phyloP scores from a whole-genome alignment of 1,284 basidiomycete species.

The Microbotryomycetes sp. region DNA sequence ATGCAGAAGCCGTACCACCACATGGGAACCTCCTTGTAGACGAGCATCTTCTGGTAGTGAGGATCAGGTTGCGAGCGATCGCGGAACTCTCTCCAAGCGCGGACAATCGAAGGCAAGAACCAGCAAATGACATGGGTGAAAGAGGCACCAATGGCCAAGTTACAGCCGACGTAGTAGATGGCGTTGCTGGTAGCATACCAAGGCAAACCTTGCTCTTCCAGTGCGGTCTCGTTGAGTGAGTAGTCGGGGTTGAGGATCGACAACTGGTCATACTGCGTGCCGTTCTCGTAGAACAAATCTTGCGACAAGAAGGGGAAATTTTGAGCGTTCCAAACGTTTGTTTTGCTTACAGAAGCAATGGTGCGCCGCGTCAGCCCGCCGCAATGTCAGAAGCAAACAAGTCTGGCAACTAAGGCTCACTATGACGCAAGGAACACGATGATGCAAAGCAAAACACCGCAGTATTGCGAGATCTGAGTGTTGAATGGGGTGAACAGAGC shows the following conservation, averaged over 20 bases:
- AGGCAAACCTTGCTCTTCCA: slow-evolving; percentile 53
- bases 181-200: slow-evolving; percentile 53
- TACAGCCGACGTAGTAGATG: slow-evolving; percentile 47
- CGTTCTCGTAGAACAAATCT: slow-evolving; percentile 49
- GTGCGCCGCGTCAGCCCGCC: no score
- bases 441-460: slow-evolving; percentile 52
- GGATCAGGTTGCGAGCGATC: slow-evolving; percentile 49
- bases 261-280: slow-evolving; percentile 48
- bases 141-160: slow-evolving; percentile 33
- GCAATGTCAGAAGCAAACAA: no score
- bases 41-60: slow-evolving; percentile 51
- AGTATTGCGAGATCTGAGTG: slow-evolving; percentile 42
- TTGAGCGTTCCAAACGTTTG: slow-evolving; percentile 5
- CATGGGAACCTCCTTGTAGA: slow-evolving; percentile 54
- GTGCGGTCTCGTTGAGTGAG: slow-evolving; percentile 53
- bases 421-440: slow-evolving; percentile 42
- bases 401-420: no score
- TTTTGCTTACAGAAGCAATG: no score
- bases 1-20: slow-evolving; percentile 59
- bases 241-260: slow-evolving; percentile 50
- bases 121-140: slow-evolving; percentile 50
- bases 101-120: slow-evolving; percentile 53
- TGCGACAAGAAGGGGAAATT: slow-evolving; percentile 50
- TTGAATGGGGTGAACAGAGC: slow-evolving; percentile 5
- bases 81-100: slow-evolving; percentile 41